Base-by-base conservation (phyloP, 306 rosid species). In the Rosa multiflora region DNA sequence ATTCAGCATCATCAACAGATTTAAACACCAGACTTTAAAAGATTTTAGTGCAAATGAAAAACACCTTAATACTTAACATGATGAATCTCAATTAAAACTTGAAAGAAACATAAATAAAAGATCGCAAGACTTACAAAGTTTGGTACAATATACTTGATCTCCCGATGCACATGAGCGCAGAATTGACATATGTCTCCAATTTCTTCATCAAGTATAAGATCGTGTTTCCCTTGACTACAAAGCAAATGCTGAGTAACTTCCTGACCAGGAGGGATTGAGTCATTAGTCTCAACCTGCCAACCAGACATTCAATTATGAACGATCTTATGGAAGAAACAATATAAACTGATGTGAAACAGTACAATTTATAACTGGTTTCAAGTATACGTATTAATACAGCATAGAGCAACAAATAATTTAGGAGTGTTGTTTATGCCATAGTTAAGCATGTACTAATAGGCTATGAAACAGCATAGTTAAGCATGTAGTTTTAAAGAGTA, bases 221-320 rank as follows among this genome's bases (percentile, higher is more conserved):
- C 18, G 67, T 92, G 97, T 64, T 63, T 74, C 64, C 97, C 93
- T 49, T 8, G 81, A 47, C 42, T 72, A 72, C 95, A 92, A 29
- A 29, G 80, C 61, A 67, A 39, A 14, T 78, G 82, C 53, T 42
- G 51, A 49, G 67, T 29, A 11, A n/a, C 71, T 44, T 78, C 42
- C 43, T 12, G 5, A 12, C 9, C 69, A 0, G n/a, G 11, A 32
- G 69, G 43, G 18, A 63, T 9, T 63, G 42, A 12, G 43, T 35
- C 40, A 12, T 26, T 32, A 40, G 61, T 46, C 75, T 73, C 87
- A 77, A 56, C 87, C 90, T 89, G 87, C 79, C 72, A 35, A 82
- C 62, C 63, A 63, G 75, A 75, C 46, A 66, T 55, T 74, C 67
- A n/a, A 13, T 55, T 55, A 53, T 18, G 12, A 72, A 55, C 23